Evolutionary conservation across 1,139 yeast genomes (phyloP), one percentile per base, ranked within the genome.

Genomic region (Yamadazyma friedrichii): DNA sequence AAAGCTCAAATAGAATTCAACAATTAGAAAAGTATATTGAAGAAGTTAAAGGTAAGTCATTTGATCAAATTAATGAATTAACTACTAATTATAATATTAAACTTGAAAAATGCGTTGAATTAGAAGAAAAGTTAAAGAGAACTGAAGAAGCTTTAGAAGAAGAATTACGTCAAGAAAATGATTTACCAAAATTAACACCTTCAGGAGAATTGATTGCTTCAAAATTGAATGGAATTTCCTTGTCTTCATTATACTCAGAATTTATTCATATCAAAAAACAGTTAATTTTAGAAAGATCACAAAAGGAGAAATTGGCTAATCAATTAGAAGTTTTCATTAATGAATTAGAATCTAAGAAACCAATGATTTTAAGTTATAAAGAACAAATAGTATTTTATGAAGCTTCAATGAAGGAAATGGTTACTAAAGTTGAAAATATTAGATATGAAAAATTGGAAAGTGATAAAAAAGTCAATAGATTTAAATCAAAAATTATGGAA

Each of bases 261-360:
- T 80, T 80, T 54, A 78, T 76, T 39, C 65, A 77, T 44, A 63
- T 88, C 42, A 84, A 81, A 60, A 83, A 79, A 48, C 84, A 85
- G 50, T 64, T 88, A 34, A 75, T 80, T 6, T 74, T 81, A 43
- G 96, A 88, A 56, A 77, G 80, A 51, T 74, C 82, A 26, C 84
- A 86, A 44, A 89, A 87, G 53, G 82, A 80, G 43, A 75, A 78
- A 43, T 70, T 91, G 42, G 85, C 91, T 44, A 61, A 68, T 29
- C 93, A 88, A 60, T 69, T 91, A 47, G 84, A 84, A 50, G 67
- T 75, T 0, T 83, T 91, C 52, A 78, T 89, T 28, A 70, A 69
- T 26, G 97, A 91, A 57, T 69, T 93, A 49, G 95, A 89, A 56
- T 74, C 79, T 20, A 84, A 86, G 52, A 84, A 88, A 42, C 98